phyloP scores from a whole-genome alignment of 1,284 basidiomycete species.

The Fomes fomentarius region DNA sequence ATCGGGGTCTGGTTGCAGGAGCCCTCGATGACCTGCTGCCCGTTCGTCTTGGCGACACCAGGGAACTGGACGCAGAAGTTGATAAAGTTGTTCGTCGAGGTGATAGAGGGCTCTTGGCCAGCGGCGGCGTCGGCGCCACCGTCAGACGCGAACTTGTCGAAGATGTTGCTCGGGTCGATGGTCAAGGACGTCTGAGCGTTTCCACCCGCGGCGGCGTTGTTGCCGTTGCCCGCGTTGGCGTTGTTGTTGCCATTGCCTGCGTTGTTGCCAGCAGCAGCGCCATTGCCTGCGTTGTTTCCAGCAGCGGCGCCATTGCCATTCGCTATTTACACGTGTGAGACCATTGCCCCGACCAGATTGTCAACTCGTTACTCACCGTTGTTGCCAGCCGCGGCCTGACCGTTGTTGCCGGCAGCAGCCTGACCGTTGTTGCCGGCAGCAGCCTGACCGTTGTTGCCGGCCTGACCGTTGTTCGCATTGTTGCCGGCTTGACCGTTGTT shows the following conservation, averaged over 20 bases:
- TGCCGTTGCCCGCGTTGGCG: constrained; percentile 30
- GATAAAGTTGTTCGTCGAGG: constrained; percentile 75
- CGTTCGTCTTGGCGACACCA: constrained; percentile 60
- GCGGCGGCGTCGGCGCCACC: constrained; percentile 46
- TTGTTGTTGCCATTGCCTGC: constrained; percentile 13
- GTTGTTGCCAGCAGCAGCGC: constrained; percentile 31
- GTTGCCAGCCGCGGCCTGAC: no score
- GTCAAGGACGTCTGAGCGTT: constrained; percentile 36
- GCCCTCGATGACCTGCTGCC: constrained; percentile 56
- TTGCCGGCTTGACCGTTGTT: neutral
- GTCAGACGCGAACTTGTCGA: constrained; percentile 52
- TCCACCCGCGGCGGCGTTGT: constrained; percentile 18
- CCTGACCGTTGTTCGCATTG: no score
- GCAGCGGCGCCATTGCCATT: no score
- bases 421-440: no score
- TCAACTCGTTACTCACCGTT: no score
- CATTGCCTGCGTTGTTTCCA: neutral
- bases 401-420: no score
- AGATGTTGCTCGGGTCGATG: constrained; percentile 56
- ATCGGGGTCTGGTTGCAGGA: constrained; percentile 66
- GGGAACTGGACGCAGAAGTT: constrained; percentile 62
- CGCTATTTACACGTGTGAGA: no score
- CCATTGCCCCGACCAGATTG: no score
- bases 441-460: no score
- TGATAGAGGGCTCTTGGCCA: constrained; percentile 61